Conservation (phyloP, 2,329 filamentous ascomycete genomes). For the Beauveria bassiana region DNA sequence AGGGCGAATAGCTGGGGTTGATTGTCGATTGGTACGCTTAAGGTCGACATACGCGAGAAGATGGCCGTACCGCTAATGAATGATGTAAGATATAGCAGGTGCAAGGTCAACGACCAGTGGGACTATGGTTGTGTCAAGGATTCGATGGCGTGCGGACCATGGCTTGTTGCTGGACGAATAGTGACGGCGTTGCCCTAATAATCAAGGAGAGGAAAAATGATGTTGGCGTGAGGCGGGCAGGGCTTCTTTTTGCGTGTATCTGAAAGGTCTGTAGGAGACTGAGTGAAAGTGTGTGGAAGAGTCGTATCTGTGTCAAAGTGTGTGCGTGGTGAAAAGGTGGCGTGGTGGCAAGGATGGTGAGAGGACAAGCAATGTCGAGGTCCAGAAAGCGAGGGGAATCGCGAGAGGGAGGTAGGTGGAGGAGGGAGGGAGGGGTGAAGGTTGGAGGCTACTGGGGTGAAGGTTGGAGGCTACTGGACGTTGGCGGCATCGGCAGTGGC, state of each 20-base stretch:
- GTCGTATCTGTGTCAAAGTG: neutral
- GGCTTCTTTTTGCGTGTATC: neutral
- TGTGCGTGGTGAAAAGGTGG: neutral
- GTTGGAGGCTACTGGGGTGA: neutral
- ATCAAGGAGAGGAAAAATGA: neutral
- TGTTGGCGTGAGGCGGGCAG: neutral
- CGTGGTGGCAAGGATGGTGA: neutral
- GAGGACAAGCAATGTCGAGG: neutral
- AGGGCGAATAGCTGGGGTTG: neutral
- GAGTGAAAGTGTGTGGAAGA: neutral
- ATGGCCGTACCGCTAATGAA: neutral
- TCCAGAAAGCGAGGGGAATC: neutral
- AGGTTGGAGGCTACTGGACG: neutral
- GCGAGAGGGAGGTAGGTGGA: neutral
- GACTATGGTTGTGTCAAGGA: neutral
- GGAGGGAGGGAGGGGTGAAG: neutral
- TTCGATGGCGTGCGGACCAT: neutral
- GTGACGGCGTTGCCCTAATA: too few relatives aligned
- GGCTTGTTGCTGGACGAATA: neutral
- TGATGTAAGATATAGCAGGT: neutral
- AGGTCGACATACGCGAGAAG: neutral
- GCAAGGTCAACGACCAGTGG: neutral
- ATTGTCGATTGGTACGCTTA: neutral
- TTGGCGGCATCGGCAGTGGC: too few relatives aligned
- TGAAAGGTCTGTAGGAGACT: neutral